phyloP scores from a whole-genome alignment of 495 filamentous ascomycete species.

The Daldinia bambusicola region DNA sequence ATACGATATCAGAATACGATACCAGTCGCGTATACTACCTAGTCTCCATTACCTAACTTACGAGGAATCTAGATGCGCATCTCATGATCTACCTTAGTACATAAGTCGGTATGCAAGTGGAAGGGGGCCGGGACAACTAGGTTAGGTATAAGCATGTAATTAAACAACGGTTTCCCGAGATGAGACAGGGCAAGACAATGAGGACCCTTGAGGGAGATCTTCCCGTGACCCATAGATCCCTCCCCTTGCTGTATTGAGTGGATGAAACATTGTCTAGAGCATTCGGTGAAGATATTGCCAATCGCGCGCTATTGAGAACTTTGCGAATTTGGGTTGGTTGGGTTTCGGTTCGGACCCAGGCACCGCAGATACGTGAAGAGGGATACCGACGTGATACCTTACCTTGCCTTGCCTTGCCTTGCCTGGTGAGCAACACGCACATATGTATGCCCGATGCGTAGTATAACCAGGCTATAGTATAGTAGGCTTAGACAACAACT shows the following conservation, averaged over 20 bases:
- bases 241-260: not conserved
- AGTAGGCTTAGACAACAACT: not conserved
- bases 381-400: not conserved
- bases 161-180: constrained; percentile 28
- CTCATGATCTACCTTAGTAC: constrained; percentile 18
- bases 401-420: too few species aligned
- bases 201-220: constrained; percentile 9
- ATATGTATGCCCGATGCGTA: not conserved
- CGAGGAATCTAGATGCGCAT: constrained; percentile 31
- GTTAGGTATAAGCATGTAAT: constrained; percentile 14
- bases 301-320: constrained; percentile 6
- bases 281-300: constrained; percentile 39
- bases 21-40: not conserved
- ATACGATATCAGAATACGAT: not conserved
- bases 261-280: constrained; percentile 29
- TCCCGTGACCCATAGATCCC: constrained; percentile 22
- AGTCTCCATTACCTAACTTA: not conserved
- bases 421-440: too few species aligned
- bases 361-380: not conserved
- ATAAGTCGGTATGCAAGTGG: constrained; percentile 12
- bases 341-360: constrained; percentile 23
- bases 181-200: not conserved
- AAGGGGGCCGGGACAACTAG: not conserved
- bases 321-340: constrained; percentile 12
- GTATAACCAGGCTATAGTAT: not conserved